Evolutionary conservation across 306 rosid genomes (phyloP).

Genomic region (Prinsepia uniflora): DNA sequence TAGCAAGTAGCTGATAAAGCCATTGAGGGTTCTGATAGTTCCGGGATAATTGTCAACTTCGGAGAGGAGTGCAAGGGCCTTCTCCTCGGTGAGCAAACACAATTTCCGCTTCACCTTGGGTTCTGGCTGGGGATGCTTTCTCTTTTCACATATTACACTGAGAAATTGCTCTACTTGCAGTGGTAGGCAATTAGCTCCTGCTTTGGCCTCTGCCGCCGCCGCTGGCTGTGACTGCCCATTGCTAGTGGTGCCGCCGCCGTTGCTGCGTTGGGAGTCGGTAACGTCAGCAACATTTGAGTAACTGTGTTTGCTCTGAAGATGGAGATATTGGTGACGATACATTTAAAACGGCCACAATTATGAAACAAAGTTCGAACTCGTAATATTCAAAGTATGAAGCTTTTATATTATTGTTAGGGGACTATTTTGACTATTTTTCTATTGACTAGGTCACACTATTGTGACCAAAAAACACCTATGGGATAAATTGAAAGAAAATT

Average conservation of each 20-base stretch:
- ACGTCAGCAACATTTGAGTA: neutral
- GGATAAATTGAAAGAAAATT: too few species aligned
- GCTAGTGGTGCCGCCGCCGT: neutral
- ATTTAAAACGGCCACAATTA: too few species aligned
- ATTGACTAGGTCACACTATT: too few species aligned
- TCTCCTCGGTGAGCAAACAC: constrained; percentile 20
- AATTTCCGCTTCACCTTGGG: constrained; percentile 9
- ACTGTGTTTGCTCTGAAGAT: neutral
- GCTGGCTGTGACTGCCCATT: neutral
- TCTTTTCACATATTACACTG: constrained; percentile 8
- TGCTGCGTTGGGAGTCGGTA: neutral
- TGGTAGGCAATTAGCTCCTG: constrained; percentile 16
- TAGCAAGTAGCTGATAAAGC: constrained; percentile 16
- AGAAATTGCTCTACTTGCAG: constrained; percentile 24
- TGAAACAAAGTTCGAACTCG: too few species aligned
- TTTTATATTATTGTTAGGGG: too few species aligned
- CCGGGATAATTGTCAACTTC: neutral
- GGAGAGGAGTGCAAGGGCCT: constrained; percentile 20
- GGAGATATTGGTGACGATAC: neutral
- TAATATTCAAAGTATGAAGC: too few species aligned
- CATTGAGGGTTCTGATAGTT: constrained; percentile 8
- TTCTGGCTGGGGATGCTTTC: constrained; percentile 12
- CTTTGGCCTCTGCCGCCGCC: neutral
- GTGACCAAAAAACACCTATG: too few species aligned
- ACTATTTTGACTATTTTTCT: too few species aligned